Conservation (phyloP, 768 basidiomycete genomes). For the Leccinum rimulosum region DNA sequence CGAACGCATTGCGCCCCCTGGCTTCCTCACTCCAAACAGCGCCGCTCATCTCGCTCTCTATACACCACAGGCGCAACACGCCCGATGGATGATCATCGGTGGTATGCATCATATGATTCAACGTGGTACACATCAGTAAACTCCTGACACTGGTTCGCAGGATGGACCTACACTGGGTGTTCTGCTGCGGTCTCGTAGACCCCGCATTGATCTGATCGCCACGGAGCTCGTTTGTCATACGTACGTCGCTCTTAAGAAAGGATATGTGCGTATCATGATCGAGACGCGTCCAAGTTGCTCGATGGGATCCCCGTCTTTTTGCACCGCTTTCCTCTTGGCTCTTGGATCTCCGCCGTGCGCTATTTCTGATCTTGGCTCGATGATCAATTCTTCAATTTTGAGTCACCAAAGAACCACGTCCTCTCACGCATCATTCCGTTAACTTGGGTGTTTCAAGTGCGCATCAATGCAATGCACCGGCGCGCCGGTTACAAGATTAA, state of each 20-base stretch:
- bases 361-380: neutral
- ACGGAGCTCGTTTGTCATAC: constrained; percentile 12
- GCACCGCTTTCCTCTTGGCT: neutral
- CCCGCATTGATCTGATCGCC: constrained; percentile 14
- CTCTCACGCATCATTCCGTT: too few species aligned
- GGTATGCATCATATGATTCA: constrained; percentile 24
- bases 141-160: constrained; percentile 5
- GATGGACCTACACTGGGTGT: constrained; percentile 19
- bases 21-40: constrained; percentile 50
- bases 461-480: neutral
- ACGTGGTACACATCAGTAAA: constrained; percentile 24
- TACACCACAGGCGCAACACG: constrained; percentile 46
- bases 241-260: constrained; percentile 1
- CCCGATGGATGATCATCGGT: constrained; percentile 18
- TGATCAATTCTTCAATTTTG: neutral
- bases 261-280: neutral
- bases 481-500: neutral
- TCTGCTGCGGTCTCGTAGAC: constrained; percentile 19
- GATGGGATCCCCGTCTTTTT: neutral
- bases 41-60: constrained; percentile 58
- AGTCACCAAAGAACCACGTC: neutral
- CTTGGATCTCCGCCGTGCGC: neutral
- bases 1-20: constrained; percentile 46
- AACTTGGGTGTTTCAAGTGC: neutral
- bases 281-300: neutral